Base-by-base conservation (phyloP, 495 filamentous ascomycete species). In the Aspergillus indologenus region DNA sequence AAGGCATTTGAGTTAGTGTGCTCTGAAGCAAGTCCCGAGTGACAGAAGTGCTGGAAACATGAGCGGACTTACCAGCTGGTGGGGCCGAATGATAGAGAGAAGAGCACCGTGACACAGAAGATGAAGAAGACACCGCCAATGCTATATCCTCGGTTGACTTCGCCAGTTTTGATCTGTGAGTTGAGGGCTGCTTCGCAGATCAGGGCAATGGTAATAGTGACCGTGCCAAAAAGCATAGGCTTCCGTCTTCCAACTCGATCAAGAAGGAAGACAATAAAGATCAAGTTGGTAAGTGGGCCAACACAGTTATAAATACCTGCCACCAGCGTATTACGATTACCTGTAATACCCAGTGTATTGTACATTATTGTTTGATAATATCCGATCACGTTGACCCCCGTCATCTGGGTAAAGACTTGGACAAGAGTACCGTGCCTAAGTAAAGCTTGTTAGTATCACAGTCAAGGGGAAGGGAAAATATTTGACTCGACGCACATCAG, bases 311-410 rank as follows among this genome's bases (percentile, higher is more conserved):
- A 87, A 47, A 85, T 76, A 8, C 81, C 83, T 6, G 79, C 76
- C 1, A 87, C 79, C 0, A 87, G 78, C 14, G 83, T 70, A 31
- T 71, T 75, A 21, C 75, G 72, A 47, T 70, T 73, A 2, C 79
- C 82, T 0, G 70, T 75, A 21, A 87, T 79, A 5, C 83, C 83
- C 4, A 86, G 72, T 18, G 79, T 70, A n/a, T 79, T 65, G 70
- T 85, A 85, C 75, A 85, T 84, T 54, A 77, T 76, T 0, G 75
- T 82, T 61, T 84, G 81, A 58, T 85, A 85, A 67, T 86, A 85
- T 47, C 76, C 74, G 54, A 86, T 85, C 21, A 86, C 83, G 68
- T 85, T 79, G 58, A 79, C 72, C 20, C 76, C 77, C n/a, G 77
- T 80, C 68, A 80, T 77, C 48, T 81, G 78, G 19, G 74, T 74